Evolutionary conservation across 352 stramenopile species (phyloP).

Genomic region (Blastocystis sp.): DNA sequence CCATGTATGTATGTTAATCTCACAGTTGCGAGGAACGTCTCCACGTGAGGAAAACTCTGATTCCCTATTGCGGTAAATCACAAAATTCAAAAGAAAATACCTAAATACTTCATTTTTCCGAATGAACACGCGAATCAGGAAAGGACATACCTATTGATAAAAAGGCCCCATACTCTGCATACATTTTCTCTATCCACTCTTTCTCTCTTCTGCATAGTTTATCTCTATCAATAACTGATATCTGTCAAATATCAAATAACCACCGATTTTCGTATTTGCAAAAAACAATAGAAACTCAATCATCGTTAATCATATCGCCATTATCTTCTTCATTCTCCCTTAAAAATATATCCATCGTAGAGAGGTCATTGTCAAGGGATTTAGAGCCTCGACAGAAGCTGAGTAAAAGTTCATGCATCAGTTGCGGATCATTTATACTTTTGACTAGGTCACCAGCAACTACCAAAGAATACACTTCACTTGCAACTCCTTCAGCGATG

Average conservation of each 20-base stretch:
- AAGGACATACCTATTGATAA: slow-evolving; percentile 8
- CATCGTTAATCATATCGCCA: background rate
- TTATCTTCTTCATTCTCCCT: background rate
- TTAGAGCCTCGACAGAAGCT: background rate
- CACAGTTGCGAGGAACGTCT: slow-evolving; percentile 22
- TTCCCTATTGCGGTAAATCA: background rate
- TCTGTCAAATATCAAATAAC: background rate
- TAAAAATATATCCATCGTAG: background rate
- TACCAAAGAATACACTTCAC: background rate
- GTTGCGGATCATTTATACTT: background rate
- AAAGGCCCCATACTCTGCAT: background rate
- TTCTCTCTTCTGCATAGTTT: slow-evolving; percentile 31
- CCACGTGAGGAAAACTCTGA: slow-evolving; percentile 10
- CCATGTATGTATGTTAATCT: slow-evolving; percentile 59
- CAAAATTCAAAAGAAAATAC: background rate
- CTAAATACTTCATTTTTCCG: slow-evolving; percentile 51
- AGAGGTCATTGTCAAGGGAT: background rate
- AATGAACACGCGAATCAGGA: slow-evolving; percentile 55
- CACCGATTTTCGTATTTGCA: background rate
- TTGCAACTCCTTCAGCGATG: background rate
- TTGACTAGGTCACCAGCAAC: background rate
- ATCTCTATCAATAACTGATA: background rate
- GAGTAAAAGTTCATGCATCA: background rate
- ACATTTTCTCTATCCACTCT: slow-evolving; percentile 43
- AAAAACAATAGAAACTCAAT: background rate